Evolutionary conservation across 441 rosid genomes (phyloP).

Genomic region (Arabidopsis lyrata): DNA sequence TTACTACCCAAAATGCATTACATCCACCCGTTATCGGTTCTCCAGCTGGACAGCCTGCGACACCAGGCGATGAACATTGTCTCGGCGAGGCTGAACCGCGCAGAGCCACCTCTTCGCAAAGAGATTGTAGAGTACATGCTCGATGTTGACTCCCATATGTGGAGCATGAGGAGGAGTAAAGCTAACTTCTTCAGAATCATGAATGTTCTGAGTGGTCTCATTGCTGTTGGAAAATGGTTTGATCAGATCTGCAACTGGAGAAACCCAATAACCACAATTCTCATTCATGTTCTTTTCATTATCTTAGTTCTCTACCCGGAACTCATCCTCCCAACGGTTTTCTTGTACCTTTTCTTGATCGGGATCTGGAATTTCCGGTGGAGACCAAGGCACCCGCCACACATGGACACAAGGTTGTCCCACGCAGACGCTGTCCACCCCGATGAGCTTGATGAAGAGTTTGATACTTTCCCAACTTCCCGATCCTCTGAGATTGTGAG

Average conservation of each 20-base stretch:
- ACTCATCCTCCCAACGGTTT: slow-evolving; percentile 75
- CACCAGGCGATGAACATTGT: slow-evolving; percentile 94
- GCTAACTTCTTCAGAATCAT: slow-evolving; percentile 87
- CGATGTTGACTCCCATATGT: slow-evolving; percentile 87
- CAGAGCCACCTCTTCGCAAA: slow-evolving; percentile 89
- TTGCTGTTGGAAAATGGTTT: slow-evolving; percentile 75
- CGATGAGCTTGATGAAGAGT: slow-evolving; percentile 90
- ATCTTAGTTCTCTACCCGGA: slow-evolving; percentile 82
- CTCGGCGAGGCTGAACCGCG: slow-evolving; percentile 73
- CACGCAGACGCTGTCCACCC: slow-evolving; percentile 81
- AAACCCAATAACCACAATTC: slow-evolving; percentile 76
- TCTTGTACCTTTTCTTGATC: slow-evolving; percentile 79
- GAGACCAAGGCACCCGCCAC: slow-evolving; percentile 81
- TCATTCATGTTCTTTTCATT: slow-evolving; percentile 73
- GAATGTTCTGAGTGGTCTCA: slow-evolving; percentile 64
- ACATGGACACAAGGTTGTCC: slow-evolving; percentile 82
- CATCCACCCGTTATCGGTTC: slow-evolving; percentile 78
- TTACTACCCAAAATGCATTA: slow-evolving; percentile 92
- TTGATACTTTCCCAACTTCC: slow-evolving; percentile 84
- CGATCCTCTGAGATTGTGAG: slow-evolving; percentile 64
- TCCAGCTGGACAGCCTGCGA: slow-evolving; percentile 81
- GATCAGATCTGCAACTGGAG: slow-evolving; percentile 81
- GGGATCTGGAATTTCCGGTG: slow-evolving; percentile 84
- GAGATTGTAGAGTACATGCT: slow-evolving; percentile 95
- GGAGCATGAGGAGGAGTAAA: slow-evolving; percentile 97